phyloP scores from a whole-genome alignment of 75 land plant genomes.

The Selaginella moellendorffii region DNA sequence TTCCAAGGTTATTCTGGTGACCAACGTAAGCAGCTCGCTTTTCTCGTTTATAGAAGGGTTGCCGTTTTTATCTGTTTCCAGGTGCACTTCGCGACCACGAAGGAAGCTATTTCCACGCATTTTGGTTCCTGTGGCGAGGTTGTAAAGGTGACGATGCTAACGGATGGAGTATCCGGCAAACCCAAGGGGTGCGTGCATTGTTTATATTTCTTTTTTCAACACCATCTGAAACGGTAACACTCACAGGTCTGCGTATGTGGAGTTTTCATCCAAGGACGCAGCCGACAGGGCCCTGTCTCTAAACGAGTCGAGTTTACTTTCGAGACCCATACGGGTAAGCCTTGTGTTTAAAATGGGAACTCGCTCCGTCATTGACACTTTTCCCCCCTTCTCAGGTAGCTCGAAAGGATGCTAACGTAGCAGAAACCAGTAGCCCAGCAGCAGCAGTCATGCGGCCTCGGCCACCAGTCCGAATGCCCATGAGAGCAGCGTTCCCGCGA shows the following conservation, averaged over 20 bases:
- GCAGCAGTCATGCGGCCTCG: conserved; percentile 4
- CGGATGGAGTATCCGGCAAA: conserved; percentile 62
- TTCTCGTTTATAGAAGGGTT: background rate
- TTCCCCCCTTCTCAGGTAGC: background rate
- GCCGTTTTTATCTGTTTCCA: conserved; percentile 10
- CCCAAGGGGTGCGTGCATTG: conserved; percentile 56
- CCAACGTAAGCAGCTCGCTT: background rate
- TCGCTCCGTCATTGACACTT: no score
- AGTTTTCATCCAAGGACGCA: conserved; percentile 60
- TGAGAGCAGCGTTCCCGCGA: conserved; percentile 12
- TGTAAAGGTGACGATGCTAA: conserved; percentile 44
- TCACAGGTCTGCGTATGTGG: conserved; percentile 91
- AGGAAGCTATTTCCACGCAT: conserved; percentile 67
- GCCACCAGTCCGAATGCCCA: background rate
- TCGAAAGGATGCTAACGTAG: background rate
- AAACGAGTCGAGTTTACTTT: conserved; percentile 76
- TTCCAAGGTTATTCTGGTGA: background rate
- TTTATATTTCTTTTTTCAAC: background rate
- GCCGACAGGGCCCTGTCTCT: conserved; percentile 56
- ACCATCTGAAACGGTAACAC: no score
- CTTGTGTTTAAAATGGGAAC: no score
- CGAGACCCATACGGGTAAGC: conserved; percentile 68
- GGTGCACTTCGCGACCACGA: conserved; percentile 94
- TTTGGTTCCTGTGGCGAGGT: conserved; percentile 81
- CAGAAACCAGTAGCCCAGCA: background rate